Evolutionary conservation across 1,139 yeast genomes (phyloP).

Genomic region (Kodamaea sp.): DNA sequence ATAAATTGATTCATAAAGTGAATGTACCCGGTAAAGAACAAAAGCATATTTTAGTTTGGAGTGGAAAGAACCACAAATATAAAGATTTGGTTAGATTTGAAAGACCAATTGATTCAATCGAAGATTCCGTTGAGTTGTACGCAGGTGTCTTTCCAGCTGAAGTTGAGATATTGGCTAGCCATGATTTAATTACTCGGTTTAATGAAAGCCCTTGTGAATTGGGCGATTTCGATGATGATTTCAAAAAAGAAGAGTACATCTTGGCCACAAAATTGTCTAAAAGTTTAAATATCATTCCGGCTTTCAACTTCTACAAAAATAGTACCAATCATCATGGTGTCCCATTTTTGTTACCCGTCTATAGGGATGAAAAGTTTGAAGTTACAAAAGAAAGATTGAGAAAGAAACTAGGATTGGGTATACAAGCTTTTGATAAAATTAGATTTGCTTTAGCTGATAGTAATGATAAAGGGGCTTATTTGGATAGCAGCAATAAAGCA

Average conservation of each 20-base stretch:
- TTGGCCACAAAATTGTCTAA: constrained; percentile 33
- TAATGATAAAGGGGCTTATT: constrained; percentile 40
- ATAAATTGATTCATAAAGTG: constrained; percentile 53
- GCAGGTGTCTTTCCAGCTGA: constrained; percentile 47
- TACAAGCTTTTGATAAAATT: constrained; percentile 73
- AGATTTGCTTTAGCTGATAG: constrained; percentile 56
- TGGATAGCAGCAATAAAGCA: constrained; percentile 51
- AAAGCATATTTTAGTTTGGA: constrained; percentile 57
- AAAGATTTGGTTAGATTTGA: constrained; percentile 38
- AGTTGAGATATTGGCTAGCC: constrained; percentile 34
- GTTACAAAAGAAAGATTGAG: constrained; percentile 72
- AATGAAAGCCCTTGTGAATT: constrained; percentile 18
- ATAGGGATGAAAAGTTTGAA: constrained; percentile 58
- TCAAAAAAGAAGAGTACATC: constrained; percentile 24
- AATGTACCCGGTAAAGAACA: constrained; percentile 48
- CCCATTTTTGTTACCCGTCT: constrained; percentile 73
- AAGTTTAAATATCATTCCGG: constrained; percentile 41
- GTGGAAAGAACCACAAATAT: constrained; percentile 43
- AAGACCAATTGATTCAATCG: constrained; percentile 31
- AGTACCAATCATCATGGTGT: constrained; percentile 75
- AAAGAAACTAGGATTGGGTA: constrained; percentile 66
- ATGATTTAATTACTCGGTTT: constrained; percentile 36
- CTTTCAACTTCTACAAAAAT: constrained; percentile 73
- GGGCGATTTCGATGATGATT: constrained; percentile 25
- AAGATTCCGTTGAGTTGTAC: constrained; percentile 35